Base-by-base conservation (phyloP, 78 protist species). In the Isochrysis galbana region DNA sequence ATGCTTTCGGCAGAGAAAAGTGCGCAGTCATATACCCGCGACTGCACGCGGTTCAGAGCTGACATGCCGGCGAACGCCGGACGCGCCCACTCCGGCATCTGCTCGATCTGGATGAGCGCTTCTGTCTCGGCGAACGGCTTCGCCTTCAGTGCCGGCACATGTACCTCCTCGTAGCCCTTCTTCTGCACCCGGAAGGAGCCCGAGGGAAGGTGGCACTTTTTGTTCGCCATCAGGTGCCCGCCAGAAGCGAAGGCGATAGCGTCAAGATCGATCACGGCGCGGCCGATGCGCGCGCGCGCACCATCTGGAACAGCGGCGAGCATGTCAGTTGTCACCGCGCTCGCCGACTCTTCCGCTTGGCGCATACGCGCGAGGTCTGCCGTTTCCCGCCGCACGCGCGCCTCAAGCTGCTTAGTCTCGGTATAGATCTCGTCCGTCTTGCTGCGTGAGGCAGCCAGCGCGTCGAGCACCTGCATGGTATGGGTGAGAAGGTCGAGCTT, bases 61-160 rank as follows among this genome's bases (percentile, higher is more conserved):
- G 26, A 39, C 87, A 91, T 90, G 32, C 90, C 94, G 34, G 5
- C 39, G 90, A 98, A 98, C n/a, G 97, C 97, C 10, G 70, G 86
- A 41, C 80, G 98, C 29, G 98, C 95, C 98, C 98, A 98, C n/a
- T 47, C 94, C 3, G 98, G 98, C 91, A 98, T 7, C n/a, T 36
- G 72, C 0, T 0, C 44, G 80, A 98, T 91, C 19, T 39, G 45
- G 25, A 94, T 90, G 14, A 92, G 90, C 70, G 45, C 19, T 91
- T 87, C 96, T 25, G 87, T 61, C 22, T 32, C 93, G 11, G 21
- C 93, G 44, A 39, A 25, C 26, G 90, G 96, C 93, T 72, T 51
- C 46, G 29, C 29, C n/a, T 41, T 91, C 39, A 83, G 78, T 10
- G 97, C 96, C 4, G 99, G 99, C 5, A 98, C 93, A 87, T 92